A percentile compares a stretch with the other conserved stretches of the same genome.
Evolutionary conservation across 1,284 basidiomycete genomes (phyloP).

Genomic region (Rhizoctonia solani): DNA sequence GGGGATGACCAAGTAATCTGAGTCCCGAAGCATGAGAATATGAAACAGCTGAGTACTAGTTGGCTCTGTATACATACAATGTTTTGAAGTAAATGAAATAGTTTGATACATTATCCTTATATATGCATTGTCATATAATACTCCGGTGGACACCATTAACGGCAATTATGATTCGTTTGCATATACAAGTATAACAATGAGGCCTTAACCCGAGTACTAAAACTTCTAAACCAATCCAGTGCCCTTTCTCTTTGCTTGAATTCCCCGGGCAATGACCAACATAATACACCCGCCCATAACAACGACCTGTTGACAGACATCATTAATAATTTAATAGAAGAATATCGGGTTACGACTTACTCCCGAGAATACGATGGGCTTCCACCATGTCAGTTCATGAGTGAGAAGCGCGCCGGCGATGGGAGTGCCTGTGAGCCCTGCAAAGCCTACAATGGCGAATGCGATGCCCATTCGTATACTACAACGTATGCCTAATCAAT

Average conservation of each 20-base stretch:
- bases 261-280: neutral
- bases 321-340: neutral
- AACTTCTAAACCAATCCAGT: conserved; percentile 1
- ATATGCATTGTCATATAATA: too few relatives aligned
- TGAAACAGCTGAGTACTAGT: too few relatives aligned
- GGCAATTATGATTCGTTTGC: too few relatives aligned
- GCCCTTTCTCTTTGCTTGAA: conserved; percentile 19
- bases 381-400: conserved; percentile 28
- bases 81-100: too few relatives aligned
- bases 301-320: neutral
- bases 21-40: neutral
- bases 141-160: too few relatives aligned
- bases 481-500: neutral
- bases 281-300: conserved; percentile 1
- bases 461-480: conserved; percentile 34
- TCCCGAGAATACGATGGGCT: conserved; percentile 27
- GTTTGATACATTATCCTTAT: too few relatives aligned
- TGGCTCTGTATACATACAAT: too few relatives aligned
- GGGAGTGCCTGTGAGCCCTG: conserved; percentile 30
- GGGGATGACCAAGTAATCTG: neutral
- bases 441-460: conserved; percentile 25
- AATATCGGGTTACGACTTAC: conserved; percentile 1
- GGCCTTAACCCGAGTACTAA: neutral
- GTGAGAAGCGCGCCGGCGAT: conserved; percentile 34
- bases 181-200: too few relatives aligned